Evolutionary conservation across 352 stramenopile species (phyloP), one percentile per base, ranked within the genome.

Genomic region (Phytophthora sp.): DNA sequence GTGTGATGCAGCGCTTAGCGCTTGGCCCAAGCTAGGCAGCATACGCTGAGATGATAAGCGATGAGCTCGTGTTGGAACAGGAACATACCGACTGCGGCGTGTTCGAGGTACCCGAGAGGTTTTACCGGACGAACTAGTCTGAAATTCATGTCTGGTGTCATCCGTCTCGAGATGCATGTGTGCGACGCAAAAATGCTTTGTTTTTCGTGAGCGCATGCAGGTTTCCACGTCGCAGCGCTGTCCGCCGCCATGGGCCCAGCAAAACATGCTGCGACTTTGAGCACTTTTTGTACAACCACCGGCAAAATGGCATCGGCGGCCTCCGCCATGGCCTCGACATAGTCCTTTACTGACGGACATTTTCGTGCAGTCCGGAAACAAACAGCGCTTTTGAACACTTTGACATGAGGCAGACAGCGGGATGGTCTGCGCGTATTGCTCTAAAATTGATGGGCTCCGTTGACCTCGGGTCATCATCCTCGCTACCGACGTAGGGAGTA

Each of bases 121-220:
- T 63, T 67, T 67, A 46, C 43, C 28, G 9, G 51, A 41, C 5
- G 39, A 62, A 8, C 10, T n/a, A 20, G 27, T 23, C 27, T 26
- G 26, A 10, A 48, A 32, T 6, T 44, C 13, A 15, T 34, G 13
- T 34, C 44, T 23, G 5, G 23, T 56, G 20, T 48, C 34, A 15
- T 50, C 41, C 6, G 50, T 53, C 23, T 81, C 77, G 38, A 79
- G 54, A 27, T 78, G 54, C 45, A 85, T 38, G 52, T 93, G 84
- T 1, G 76, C 72, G 34, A 88, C 74, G 23, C 86, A 91, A 41
- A 79, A 90, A 23, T 69, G 75, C 56, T 88, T 88, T 5, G 76
- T 75, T 62, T 93, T 91, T 18, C 82, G 80, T 5, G 61, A 81
- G 18, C 88, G 84, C 66, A 85, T 86, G 62, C 86, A 95, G 9